Conservation (phyloP, 768 basidiomycete species). For the Auricularia cornea region DNA sequence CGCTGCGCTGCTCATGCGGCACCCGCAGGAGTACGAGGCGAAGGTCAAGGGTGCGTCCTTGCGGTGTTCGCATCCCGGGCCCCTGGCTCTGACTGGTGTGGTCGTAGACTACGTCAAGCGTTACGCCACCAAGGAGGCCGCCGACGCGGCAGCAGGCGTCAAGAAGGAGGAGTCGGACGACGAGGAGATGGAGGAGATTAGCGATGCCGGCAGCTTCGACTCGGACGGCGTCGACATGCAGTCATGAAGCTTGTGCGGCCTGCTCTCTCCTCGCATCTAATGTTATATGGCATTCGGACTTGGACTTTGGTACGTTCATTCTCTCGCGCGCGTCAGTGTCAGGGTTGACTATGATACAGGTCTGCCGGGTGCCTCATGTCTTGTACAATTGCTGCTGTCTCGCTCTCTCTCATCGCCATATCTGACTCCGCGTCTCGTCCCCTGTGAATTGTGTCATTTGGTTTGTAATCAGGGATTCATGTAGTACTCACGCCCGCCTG, state of each 20-base stretch:
- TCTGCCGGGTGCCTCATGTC: neutral
- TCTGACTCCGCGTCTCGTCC: too few species aligned
- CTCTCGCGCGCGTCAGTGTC: neutral
- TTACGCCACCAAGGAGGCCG: slow-evolving; percentile 85
- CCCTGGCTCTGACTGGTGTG: slow-evolving; percentile 3
- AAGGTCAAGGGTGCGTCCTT: slow-evolving; percentile 77
- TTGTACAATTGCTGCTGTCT: too few species aligned
- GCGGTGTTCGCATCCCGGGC: neutral
- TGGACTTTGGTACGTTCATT: neutral
- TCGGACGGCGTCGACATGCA: slow-evolving; percentile 41
- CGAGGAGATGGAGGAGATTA: slow-evolving; percentile 49
- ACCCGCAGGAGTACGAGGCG: slow-evolving; percentile 89
- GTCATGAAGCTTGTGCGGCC: neutral
- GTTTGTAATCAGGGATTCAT: too few species aligned
- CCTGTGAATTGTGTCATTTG: too few species aligned
- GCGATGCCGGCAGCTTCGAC: slow-evolving; percentile 76
- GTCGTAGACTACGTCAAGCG: slow-evolving; percentile 87
- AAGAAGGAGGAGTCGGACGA: slow-evolving; percentile 67
- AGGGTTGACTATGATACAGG: neutral
- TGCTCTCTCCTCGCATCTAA: neutral
- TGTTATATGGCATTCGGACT: neutral
- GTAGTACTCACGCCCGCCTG: too few species aligned
- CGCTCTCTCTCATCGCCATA: too few species aligned
- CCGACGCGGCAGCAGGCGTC: slow-evolving; percentile 64
- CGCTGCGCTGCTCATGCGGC: slow-evolving; percentile 92